Evolutionary conservation across 805 yeast genomes (phyloP).

Genomic region (Millerago galiae): DNA sequence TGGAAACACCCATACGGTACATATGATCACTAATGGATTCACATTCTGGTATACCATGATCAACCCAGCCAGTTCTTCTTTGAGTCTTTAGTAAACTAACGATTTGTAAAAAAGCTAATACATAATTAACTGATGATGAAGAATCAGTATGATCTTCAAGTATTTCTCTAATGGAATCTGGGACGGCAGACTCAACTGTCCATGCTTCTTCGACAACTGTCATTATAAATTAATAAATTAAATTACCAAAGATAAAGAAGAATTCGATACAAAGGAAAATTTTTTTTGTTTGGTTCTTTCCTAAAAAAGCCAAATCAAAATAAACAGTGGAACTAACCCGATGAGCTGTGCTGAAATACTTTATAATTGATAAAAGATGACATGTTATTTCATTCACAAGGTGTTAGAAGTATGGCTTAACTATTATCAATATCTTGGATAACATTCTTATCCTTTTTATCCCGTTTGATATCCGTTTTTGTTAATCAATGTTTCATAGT

Average conservation of each 20-base stretch:
- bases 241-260: neutral
- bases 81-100: conserved; percentile 69
- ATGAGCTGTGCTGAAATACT: too few species aligned
- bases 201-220: conserved; percentile 26
- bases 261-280: neutral
- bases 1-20: conserved; percentile 86
- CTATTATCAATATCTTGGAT: too few species aligned
- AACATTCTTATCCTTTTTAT: too few species aligned
- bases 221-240: neutral
- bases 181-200: conserved; percentile 52
- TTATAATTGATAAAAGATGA: too few species aligned
- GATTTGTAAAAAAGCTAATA: conserved; percentile 55
- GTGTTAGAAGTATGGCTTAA: too few species aligned
- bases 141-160: conserved; percentile 23
- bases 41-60: conserved; percentile 39
- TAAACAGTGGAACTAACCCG: neutral
- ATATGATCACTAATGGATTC: conserved; percentile 88
- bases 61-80: conserved; percentile 92
- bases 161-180: conserved; percentile 35
- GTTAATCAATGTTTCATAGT: too few species aligned
- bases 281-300: neutral
- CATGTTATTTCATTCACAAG: too few species aligned
- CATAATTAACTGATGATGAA: conserved; percentile 34
- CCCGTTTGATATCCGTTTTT: too few species aligned
- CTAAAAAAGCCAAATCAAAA: neutral